phyloP scores from a whole-genome alignment of 805 yeast genomes.

The Candida pseudofarinosa region DNA sequence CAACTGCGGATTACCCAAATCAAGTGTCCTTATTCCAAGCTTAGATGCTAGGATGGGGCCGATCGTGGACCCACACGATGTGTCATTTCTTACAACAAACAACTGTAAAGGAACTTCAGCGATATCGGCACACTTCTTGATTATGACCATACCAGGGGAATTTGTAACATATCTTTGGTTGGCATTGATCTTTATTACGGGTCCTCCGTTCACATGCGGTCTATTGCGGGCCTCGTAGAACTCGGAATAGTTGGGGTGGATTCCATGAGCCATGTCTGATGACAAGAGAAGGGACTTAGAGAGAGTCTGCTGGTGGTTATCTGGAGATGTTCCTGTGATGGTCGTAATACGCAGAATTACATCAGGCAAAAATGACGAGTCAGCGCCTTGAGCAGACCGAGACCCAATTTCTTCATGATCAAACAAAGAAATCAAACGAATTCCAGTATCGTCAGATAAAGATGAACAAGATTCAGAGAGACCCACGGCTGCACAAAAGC shows the following conservation, averaged over 20 bases:
- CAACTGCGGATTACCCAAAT: slow-evolving; percentile 86
- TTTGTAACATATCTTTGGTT: slow-evolving; percentile 95
- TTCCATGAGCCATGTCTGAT: slow-evolving; percentile 96
- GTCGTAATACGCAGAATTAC: slow-evolving; percentile 58
- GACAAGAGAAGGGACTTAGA: slow-evolving; percentile 84
- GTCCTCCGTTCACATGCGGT: slow-evolving; percentile 83
- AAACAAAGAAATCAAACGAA: slow-evolving; percentile 75
- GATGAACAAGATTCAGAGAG: slow-evolving; percentile 50
- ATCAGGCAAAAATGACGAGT: slow-evolving; percentile 83
- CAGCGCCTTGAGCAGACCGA: slow-evolving; percentile 93
- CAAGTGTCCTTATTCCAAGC: slow-evolving; percentile 82
- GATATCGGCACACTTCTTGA: slow-evolving; percentile 65
- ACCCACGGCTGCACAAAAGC: slow-evolving; percentile 75
- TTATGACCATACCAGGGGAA: slow-evolving; percentile 77
- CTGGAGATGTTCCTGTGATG: slow-evolving; percentile 16
- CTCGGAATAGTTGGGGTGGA: slow-evolving; percentile 84
- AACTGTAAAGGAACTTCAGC: slow-evolving; percentile 81
- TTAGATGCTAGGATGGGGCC: slow-evolving; percentile 91
- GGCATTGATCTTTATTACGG: slow-evolving; percentile 90
- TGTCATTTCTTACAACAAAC: slow-evolving; percentile 89
- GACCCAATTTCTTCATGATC: slow-evolving; percentile 98
- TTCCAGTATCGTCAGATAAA: slow-evolving; percentile 48
- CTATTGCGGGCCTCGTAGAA: slow-evolving; percentile 74
- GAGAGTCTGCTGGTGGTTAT: slow-evolving; percentile 47
- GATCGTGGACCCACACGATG: slow-evolving; percentile 94